Evolutionary conservation across 2,329 filamentous ascomycete species (phyloP).

Genomic region (Gyromitra esculenta): DNA sequence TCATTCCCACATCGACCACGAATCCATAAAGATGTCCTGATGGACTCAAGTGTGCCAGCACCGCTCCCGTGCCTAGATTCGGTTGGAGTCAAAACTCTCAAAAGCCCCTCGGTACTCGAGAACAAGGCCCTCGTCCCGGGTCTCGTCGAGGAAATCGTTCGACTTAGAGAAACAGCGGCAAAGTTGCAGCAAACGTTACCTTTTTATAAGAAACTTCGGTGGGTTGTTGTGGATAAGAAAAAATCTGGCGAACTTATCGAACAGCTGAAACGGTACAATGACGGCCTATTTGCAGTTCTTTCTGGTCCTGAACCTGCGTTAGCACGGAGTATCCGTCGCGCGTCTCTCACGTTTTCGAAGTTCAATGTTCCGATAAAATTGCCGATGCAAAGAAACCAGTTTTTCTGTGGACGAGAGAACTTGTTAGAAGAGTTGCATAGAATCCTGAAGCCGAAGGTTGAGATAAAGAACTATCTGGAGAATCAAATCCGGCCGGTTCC

Average conservation of each 20-base stretch:
- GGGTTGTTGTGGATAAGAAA: constrained; percentile 45
- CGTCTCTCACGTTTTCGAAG: constrained; percentile 12
- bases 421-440: constrained; percentile 12
- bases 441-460: constrained; percentile 2
- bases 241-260: constrained; percentile 25
- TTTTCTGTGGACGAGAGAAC: constrained; percentile 32
- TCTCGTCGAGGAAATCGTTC: constrained; percentile 10
- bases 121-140: constrained; percentile 9
- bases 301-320: not conserved
- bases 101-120: constrained; percentile 5
- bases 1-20: not conserved
- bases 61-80: constrained; percentile 12
- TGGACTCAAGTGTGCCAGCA: not conserved
- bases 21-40: not conserved
- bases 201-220: constrained; percentile 35
- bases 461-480: not conserved
- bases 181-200: constrained; percentile 33
- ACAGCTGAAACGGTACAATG: constrained; percentile 46
- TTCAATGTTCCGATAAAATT: constrained; percentile 25
- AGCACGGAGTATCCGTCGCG: not conserved
- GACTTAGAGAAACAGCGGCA: constrained; percentile 1
- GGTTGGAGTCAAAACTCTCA: not conserved
- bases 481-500: not conserved
- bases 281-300: constrained; percentile 37
- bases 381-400: constrained; percentile 21